Base-by-base conservation (phyloP, 1,139 yeast genomes). In the Pichiaceae sp. region DNA sequence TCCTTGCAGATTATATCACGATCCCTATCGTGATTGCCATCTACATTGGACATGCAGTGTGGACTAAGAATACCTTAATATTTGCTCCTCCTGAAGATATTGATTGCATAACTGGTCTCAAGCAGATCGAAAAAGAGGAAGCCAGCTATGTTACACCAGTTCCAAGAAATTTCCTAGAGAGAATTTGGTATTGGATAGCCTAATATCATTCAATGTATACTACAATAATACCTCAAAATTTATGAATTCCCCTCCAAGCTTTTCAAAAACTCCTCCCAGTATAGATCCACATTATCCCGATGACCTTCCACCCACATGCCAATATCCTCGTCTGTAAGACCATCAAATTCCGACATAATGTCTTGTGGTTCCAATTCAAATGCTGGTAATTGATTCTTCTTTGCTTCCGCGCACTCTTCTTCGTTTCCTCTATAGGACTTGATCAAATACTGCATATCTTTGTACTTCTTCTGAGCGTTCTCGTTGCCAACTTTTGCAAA, bases 1-100 rank as follows among this genome's bases (percentile, higher is more conserved):
- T 77, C 49, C 58, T 77, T 38, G 80, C 82, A 17, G 75, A 81
- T 6, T 77, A 77, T 55, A 64, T 77, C 44, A 75, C 81, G 1
- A 53, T 77, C 38, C 82, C 82, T 21, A 63, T 75, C 29, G 67
- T 76, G 34, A 20, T 70, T 0, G 62, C 56, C 11, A 58, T 75
- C 31, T 76, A 71, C 50, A 38, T 63, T 19, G 76, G 45, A 1
- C 56, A 53, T 38, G 43, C 46, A n/a, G 54, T 62, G 23, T 58
- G 53, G 43, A 50, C 59, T 7, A 66, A 63, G 17, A 59, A 49
- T 36, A 49, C 35, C 35, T 42, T 35, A 24, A 11, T 45, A 57
- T 51, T 65, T 32, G 60, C 52, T 7, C 72, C 71, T 14, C 53
- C 62, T 16, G 65, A 62, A 36, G 64, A 68, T 23, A 62, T 71